Conservation (phyloP, 352 stramenopile genomes). For the Elongisporangium undulatum region DNA sequence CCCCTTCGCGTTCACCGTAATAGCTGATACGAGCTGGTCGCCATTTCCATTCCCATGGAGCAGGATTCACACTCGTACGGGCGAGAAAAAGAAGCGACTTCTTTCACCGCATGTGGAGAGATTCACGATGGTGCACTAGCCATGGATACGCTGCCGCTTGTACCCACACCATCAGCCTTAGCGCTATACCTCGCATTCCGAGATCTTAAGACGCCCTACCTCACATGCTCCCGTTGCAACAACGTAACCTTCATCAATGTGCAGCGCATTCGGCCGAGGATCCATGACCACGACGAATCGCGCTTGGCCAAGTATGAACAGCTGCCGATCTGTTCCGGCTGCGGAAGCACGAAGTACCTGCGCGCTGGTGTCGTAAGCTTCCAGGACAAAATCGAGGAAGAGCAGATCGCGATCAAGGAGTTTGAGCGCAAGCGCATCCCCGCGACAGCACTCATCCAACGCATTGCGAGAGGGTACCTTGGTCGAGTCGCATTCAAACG, state of each 20-base stretch:
- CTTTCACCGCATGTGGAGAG: not conserved
- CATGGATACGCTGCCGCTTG: not conserved
- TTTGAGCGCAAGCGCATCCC: slow-evolving; percentile 51
- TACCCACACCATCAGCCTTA: slow-evolving; percentile 1
- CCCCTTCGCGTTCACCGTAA: not conserved
- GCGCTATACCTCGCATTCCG: slow-evolving; percentile 11
- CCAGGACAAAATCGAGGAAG: slow-evolving; percentile 69
- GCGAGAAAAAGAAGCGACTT: not conserved
- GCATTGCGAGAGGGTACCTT: slow-evolving; percentile 60
- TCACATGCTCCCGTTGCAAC: slow-evolving; percentile 78
- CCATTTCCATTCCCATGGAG: not conserved
- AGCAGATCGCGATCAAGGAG: slow-evolving; percentile 52
- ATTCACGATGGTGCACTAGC: not conserved
- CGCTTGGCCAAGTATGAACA: slow-evolving; percentile 43
- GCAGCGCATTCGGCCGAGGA: slow-evolving; percentile 24
- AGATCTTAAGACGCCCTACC: slow-evolving; percentile 55
- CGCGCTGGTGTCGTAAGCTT: slow-evolving; percentile 70
- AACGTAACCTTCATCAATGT: slow-evolving; percentile 74
- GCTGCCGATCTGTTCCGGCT: slow-evolving; percentile 56
- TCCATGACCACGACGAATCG: slow-evolving; percentile 4
- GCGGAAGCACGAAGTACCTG: slow-evolving; percentile 62
- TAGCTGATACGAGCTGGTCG: not conserved
- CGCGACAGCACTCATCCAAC: slow-evolving; percentile 50
- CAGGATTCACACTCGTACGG: not conserved
- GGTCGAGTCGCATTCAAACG: slow-evolving; percentile 47